phyloP scores from a whole-genome alignment of 2,329 filamentous ascomycete species.

The Hymenoscyphus infarciens region DNA sequence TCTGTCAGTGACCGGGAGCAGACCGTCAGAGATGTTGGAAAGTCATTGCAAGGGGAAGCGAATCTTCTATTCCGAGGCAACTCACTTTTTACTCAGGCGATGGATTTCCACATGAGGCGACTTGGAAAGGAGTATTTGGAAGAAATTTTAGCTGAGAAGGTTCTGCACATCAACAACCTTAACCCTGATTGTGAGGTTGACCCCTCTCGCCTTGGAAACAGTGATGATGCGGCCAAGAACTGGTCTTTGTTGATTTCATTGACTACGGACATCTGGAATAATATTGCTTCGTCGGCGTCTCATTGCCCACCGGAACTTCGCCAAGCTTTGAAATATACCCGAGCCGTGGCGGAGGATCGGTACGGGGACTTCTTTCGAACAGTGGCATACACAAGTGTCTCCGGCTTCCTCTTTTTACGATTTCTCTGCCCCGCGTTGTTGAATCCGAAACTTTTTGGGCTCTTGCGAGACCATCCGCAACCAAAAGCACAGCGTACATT shows the following conservation, averaged over 20 bases:
- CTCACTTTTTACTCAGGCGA: constrained; percentile 84
- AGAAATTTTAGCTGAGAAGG: constrained; percentile 78
- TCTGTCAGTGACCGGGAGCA: constrained; percentile 63
- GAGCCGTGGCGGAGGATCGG: constrained; percentile 87
- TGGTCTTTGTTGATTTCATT: constrained; percentile 74
- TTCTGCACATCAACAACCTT: constrained; percentile 83
- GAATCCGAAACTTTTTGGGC: constrained; percentile 88
- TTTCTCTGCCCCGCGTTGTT: constrained; percentile 97
- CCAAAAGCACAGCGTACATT: constrained; percentile 80
- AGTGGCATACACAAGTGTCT: constrained; percentile 90
- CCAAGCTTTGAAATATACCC: constrained; percentile 83
- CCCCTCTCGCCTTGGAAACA: constrained; percentile 67
- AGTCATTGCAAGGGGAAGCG: constrained; percentile 78
- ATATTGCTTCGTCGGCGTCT: constrained; percentile 70
- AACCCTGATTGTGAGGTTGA: constrained; percentile 96
- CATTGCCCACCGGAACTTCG: constrained; percentile 78
- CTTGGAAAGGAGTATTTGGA: constrained; percentile 91
- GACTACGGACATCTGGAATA: constrained; percentile 82
- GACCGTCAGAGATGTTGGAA: constrained; percentile 73
- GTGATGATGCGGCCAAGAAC: constrained; percentile 74
- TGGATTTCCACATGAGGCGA: constrained; percentile 94
- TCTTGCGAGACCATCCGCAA: constrained; percentile 78
- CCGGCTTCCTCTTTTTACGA: constrained; percentile 87
- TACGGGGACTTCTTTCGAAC: constrained; percentile 90
- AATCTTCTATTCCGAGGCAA: constrained; percentile 96